Base-by-base conservation (phyloP, 768 basidiomycete genomes). In the Dentipellis sp. region DNA sequence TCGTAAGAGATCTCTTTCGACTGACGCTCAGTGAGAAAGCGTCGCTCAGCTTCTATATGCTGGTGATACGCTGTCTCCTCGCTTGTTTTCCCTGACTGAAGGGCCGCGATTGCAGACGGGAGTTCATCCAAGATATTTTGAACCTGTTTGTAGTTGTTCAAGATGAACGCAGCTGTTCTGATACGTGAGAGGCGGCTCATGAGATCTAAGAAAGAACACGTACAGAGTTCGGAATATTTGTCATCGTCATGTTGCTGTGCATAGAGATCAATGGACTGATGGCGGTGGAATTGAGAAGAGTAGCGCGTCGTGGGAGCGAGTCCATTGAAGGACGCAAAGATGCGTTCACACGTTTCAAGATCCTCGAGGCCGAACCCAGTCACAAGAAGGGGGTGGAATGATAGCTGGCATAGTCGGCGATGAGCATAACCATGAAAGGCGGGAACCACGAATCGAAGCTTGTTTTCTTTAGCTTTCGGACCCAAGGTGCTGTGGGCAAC, bases 91-190 rank as follows among this genome's bases (percentile, higher is more conserved):
- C 39, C 38, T 6, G 37, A 21, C 29, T 53, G 38, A 10, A 53
- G 21, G 8, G 10, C 39, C 1, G 21, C 17, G 39, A 53, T 53
- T 4, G 37, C 52, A 42, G 4, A 7, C 10, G 37, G 38, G 23
- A 40, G 19, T 19, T 53, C 52, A 10, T n/a, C 17, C 4, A 53
- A 11, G n/a, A 40, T 53, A 1, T 7, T 6, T 11, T 22, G 19
- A 16, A 29, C 39, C 52, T 53, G 52, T 10, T 40, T 23, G 19
- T 53, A 53, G 19, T 53, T 53, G n/a, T n/a, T n/a, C n/a, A n/a
- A n/a, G n/a, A n/a, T n/a, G n/a, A n/a, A n/a, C n/a, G n/a, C n/a
- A n/a, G n/a, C n/a, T n/a, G n/a, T n/a, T n/a, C n/a, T n/a, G n/a
- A n/a, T n/a, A n/a, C n/a, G n/a, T n/a, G n/a, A n/a, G n/a, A n/a